Evolutionary conservation across 2,329 filamentous ascomycete species (phyloP), one percentile per base, ranked within the genome.

Genomic region (Ascochyta koolunga): DNA sequence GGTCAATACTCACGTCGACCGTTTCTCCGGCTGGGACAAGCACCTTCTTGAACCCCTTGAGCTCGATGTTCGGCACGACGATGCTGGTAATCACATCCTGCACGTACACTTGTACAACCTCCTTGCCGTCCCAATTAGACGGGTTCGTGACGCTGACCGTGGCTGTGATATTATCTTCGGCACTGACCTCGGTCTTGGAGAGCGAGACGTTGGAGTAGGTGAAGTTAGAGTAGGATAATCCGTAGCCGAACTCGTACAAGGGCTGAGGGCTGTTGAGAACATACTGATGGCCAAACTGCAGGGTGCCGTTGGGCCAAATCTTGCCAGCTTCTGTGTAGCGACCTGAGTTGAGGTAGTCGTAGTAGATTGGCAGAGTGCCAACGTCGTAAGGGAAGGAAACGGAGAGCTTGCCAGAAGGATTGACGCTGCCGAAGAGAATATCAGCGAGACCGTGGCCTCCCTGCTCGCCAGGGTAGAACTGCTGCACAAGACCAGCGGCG

Each of bases 401-500:
- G 1, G 83, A 81, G 11, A 89, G 80, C 68, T 84, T 87, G 33
- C 87, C 87, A 1, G 83, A 86, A 0, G 87, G 87, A 70, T 87
- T 89, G 46, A 83, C 81, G 49, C 84, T 77, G 22, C 87, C 87
- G 41, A 66, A 75, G 1, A 89, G 77, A 25, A 89, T 78, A 57
- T 89, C 85, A 0, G 87, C 87, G 1, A 89, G 79, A 1, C 86
- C 87, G 54, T 86, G 77, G 0, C 87, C 87, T 21, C 86, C 87
- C 74, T 89, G 78, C 64, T 90, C 87, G 0, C 85, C 87, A 6
- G 87, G 86, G 64, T 91, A 91, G 74, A 91, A 91, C 71, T 90
- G 88, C 67, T 91, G 88, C 0, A 91, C 77, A 0, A 91, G 80
- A 0, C 86, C 87, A 0, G 85, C 79, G 0, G 88, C 86, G 22